Percentiles rank a stretch among this genome's conserved stretches.
phyloP scores from a whole-genome alignment of 2,329 filamentous ascomycete species.

The Alternaria ethzedia region DNA sequence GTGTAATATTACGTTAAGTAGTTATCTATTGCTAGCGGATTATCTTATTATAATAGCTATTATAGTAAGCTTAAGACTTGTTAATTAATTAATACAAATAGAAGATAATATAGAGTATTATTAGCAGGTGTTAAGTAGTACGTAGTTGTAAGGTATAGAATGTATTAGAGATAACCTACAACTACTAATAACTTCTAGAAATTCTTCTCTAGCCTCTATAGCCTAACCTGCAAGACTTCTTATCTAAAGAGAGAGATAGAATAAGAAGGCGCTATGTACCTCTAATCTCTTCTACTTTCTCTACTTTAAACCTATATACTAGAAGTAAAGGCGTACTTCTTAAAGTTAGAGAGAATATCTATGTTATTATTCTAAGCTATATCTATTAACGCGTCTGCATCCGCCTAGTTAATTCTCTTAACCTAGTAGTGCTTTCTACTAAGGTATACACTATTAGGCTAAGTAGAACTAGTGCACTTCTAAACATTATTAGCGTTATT shows the following conservation, averaged over 20 bases:
- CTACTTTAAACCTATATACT: neutral
- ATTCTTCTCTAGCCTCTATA: neutral
- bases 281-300: neutral
- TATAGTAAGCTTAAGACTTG: too few relatives aligned
- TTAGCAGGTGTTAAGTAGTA: too few relatives aligned
- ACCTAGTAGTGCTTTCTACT: neutral
- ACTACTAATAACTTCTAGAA: neutral
- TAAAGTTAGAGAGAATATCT: neutral
- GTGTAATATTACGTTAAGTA: too few relatives aligned
- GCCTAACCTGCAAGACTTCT: neutral
- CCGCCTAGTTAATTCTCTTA: neutral
- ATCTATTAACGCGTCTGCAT: neutral
- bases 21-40: too few relatives aligned
- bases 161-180: too few relatives aligned
- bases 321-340: neutral
- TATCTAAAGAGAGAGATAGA: neutral
- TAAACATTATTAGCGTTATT: neutral
- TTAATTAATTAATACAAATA: too few relatives aligned
- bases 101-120: too few relatives aligned
- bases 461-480: neutral
- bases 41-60: too few relatives aligned
- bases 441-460: neutral
- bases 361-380: neutral
- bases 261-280: neutral
- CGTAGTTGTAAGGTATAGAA: too few relatives aligned